These are phyloP conservation scores for Salix koriyanagi DNA, from an alignment of 345 rosid species.

Conservation along the genomic window DNA sequence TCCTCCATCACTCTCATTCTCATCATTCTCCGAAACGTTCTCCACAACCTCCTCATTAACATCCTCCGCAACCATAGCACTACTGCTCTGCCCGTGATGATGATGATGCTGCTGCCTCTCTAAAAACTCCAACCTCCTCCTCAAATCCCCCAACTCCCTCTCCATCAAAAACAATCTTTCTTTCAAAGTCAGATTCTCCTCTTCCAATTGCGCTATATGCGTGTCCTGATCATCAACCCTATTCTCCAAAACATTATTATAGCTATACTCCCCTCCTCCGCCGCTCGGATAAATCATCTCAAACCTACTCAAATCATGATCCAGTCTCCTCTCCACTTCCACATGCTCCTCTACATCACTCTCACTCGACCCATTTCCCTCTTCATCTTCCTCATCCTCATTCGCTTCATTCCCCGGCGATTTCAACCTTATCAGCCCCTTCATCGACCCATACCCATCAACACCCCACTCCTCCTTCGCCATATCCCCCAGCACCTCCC, in stretches of 20 bases:
- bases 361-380: constrained; percentile 77
- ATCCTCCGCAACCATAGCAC: constrained; percentile 36
- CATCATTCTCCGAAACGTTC: constrained; percentile 30
- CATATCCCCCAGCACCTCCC: constrained; percentile 91
- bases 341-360: constrained; percentile 98
- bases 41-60: constrained; percentile 36
- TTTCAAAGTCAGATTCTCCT: constrained; percentile 84
- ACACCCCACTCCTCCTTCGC: constrained; percentile 99
- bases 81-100: background rate
- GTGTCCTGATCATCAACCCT: constrained; percentile 94
- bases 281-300: constrained; percentile 90
- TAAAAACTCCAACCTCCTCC: constrained; percentile 76
- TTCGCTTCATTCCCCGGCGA: constrained; percentile 63
- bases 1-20: constrained; percentile 62
- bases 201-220: constrained; percentile 86
- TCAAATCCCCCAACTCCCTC: constrained; percentile 78
- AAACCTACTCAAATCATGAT: constrained; percentile 94
- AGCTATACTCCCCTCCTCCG: constrained; percentile 40
- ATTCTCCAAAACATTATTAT: constrained; percentile 76
- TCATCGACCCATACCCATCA: constrained; percentile 99
- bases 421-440: constrained; percentile 79
- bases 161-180: constrained; percentile 93
- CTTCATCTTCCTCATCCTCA: constrained; percentile 89
- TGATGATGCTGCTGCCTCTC: constrained; percentile 57
- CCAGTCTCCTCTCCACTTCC: constrained; percentile 87